Base-by-base conservation (phyloP, 192 early-diverging fungal species). In the Dispira parvispora region DNA sequence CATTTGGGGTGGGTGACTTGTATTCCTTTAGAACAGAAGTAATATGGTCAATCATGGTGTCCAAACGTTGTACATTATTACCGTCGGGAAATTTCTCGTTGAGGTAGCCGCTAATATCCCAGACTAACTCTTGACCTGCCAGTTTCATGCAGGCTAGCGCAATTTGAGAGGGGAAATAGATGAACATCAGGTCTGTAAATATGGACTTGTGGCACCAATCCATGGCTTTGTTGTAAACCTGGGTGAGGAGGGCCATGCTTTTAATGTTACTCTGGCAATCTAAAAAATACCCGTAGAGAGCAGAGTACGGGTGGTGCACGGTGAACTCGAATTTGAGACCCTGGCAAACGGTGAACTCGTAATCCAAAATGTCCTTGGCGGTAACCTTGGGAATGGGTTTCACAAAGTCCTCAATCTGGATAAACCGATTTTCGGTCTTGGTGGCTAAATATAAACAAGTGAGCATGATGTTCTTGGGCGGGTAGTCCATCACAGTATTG, bases 401-500 rank as follows among this genome's bases (percentile, higher is more conserved):
- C 20, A 71, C 74, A 64, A 89, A 89, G 14, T 88, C 86, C 20
- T 85, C 84, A 53, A 88, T 85, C 20, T 81, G 75, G 64, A 89
- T 78, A 49, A 83, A 76, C 54, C 76, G 70, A 65, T 84, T 85
- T 62, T 89, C 88, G 11, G 79, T 78, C 65, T 89, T 89, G 42
- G 84, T 82, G 27, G 84, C 86, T 63, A 89, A 63, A 63, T 88
- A 89, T 50, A 89, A 67, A 67, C 84, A 88, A 11, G 88, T 83
- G 18, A 85, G 66, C 86, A 86, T 81, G 47, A 88, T 82, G 65
- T 76, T 80, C 62, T 86, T 88, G 23, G 88, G 88, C 63, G 82
- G 83, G 62, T 88, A 88, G 71, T 89, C 86, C 78, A 89, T 86
- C 12, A 83, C 78, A 9, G 84, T 81, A 63, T 89, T 89, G 66